Evolutionary conservation across 768 basidiomycete species (phyloP), one percentile per base, ranked within the genome.

Genomic region (Xerocomellus dryophilus): DNA sequence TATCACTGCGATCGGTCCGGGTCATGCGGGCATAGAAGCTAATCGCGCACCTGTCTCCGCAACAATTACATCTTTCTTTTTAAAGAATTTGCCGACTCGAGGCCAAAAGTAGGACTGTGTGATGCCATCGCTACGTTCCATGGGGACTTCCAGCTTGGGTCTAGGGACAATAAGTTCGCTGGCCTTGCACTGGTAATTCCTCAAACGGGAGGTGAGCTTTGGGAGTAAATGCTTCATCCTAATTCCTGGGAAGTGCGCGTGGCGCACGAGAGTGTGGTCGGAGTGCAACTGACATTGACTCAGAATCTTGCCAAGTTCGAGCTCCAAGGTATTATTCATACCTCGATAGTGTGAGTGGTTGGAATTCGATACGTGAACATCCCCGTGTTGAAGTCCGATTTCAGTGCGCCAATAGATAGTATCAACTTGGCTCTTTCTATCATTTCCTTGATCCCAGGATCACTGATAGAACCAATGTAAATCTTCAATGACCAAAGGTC

Each of bases 51-150:
- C 94, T 12, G 94, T 98, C 72, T 98, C 95, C 2, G 90, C 83
- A 41, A 97, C 71, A 53, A 97, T 81, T 32, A 96, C 82, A 69
- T 92, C 92, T 32, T 79, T 74, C 20, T 80, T 70, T 57, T 71
- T 75, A 74, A 94, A 90, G 76, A 92, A 93, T 52, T 77, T 67
- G 9, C 81, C 79, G 11, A 94, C 61, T 31, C 85, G 82, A 2
- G 91, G 89, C 93, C 93, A 96, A 66, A 95, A 81, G 78, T 84
- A 92, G 12, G 79, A 71, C 57, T 96, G 94, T 1, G 84, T 80
- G 65, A 96, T 92, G 8, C 61, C 62, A 12, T 79, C 72, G 51
- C 73, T 67, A 9, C 66, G 69, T 57, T 85, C 82, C n/a, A 76
- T 52, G 0, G 86, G 85, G 0, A 83, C 63, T 12, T 74, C 68